These are phyloP conservation scores for Fraxinus nigra DNA, from an alignment of 305 asterid genomes.

Conservation along the genomic window DNA sequence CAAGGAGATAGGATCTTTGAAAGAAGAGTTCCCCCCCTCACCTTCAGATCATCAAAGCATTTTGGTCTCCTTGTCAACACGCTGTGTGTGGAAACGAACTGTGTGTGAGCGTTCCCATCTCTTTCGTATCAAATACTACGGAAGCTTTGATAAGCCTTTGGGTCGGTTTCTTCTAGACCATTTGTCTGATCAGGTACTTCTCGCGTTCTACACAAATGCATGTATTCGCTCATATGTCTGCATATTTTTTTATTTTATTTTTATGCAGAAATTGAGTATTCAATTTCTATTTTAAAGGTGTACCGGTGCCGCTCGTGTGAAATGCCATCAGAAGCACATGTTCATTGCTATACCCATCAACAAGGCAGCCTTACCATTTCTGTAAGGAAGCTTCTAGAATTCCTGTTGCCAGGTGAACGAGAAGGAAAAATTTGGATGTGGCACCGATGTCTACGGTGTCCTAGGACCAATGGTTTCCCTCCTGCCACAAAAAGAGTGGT, in stretches of 20 bases:
- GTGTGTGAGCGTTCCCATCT: conserved; percentile 85
- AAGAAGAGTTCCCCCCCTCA: conserved; percentile 63
- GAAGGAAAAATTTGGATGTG: conserved; percentile 90
- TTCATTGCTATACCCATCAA: conserved; percentile 78
- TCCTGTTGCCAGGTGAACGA: conserved; percentile 60
- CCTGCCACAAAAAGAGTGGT: conserved; percentile 67
- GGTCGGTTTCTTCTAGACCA: conserved; percentile 69
- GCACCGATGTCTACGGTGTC: conserved; percentile 85
- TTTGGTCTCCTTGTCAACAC: conserved; percentile 71
- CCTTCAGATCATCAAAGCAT: conserved; percentile 75
- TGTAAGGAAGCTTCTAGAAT: conserved; percentile 53
- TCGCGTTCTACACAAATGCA: conserved; percentile 9
- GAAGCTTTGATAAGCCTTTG: conserved; percentile 72
- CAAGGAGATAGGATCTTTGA: conserved; percentile 39
- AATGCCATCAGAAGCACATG: conserved; percentile 78
- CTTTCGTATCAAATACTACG: conserved; percentile 73
- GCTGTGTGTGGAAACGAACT: conserved; percentile 68
- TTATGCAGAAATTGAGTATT: conserved; percentile 17
- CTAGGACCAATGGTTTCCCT: conserved; percentile 67
- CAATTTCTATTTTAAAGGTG: conserved; percentile 37
- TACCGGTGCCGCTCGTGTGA: conserved; percentile 66
- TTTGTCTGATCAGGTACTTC: conserved; percentile 65
- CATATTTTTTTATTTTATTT: background rate
- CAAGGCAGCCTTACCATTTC: conserved; percentile 83
- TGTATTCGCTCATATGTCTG: conserved; percentile 3